Conservation (phyloP, 345 rosid genomes). For the Melaleuca quinquenervia region DNA sequence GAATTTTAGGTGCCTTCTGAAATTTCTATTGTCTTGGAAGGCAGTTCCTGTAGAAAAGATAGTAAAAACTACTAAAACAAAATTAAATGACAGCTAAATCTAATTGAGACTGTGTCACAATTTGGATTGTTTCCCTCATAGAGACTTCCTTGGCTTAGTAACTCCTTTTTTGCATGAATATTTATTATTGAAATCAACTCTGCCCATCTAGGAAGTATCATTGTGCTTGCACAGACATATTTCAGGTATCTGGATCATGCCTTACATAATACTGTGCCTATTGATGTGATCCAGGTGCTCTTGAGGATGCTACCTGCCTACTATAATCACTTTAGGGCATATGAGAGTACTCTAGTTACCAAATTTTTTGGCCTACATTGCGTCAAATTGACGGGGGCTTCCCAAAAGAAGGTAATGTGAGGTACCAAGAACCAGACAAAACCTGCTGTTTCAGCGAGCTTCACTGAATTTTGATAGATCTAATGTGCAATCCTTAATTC, state of each 20-base stretch:
- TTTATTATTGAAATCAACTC: background rate
- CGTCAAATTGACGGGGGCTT: constrained; percentile 50
- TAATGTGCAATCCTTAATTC: background rate
- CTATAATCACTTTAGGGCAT: constrained; percentile 52
- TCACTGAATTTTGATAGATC: background rate
- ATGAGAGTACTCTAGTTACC: constrained; percentile 54
- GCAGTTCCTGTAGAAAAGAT: background rate
- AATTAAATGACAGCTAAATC: background rate
- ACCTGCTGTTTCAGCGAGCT: background rate
- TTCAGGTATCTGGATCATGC: background rate
- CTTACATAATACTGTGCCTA: background rate
- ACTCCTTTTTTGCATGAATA: background rate
- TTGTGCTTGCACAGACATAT: background rate
- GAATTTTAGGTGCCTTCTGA: background rate
- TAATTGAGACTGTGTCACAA: background rate
- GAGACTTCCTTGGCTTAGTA: background rate
- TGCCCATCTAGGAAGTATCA: background rate
- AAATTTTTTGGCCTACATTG: constrained; percentile 73
- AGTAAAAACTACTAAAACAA: background rate
- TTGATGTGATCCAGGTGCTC: constrained; percentile 35
- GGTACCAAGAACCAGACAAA: background rate
- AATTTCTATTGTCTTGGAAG: background rate
- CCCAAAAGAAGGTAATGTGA: constrained; percentile 33
- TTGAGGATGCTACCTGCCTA: constrained; percentile 54
- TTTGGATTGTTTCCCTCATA: background rate